A percentile compares a stretch with the other conserved stretches of the same genome.
Conservation (phyloP, 2,329 filamentous ascomycete species). For the Ambrosiella beaveri region DNA sequence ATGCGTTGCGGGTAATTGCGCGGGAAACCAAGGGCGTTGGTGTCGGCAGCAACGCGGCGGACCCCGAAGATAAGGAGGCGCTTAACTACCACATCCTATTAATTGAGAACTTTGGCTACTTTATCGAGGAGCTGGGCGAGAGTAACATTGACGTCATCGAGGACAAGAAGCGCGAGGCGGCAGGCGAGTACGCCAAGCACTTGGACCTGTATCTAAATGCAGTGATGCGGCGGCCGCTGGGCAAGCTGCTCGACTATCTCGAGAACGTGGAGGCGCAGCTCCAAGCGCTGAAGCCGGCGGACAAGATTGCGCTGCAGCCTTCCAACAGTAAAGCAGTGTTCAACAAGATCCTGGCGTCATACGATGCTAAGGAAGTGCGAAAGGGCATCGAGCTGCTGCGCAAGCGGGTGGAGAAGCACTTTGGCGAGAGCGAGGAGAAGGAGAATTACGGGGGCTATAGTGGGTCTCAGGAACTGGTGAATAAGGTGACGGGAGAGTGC, state of each 20-base stretch:
- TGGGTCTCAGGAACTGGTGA: constrained; percentile 41
- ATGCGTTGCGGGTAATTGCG: constrained; percentile 88
- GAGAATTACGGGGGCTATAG: constrained; percentile 47
- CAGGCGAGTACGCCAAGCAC: constrained; percentile 67
- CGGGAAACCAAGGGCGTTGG: constrained; percentile 42
- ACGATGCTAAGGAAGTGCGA: constrained; percentile 70
- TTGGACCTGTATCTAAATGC: constrained; percentile 73
- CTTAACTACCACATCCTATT: constrained; percentile 94
- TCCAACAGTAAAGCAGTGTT: constrained; percentile 69
- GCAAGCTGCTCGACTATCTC: constrained; percentile 78
- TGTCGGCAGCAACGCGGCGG: constrained; percentile 27
- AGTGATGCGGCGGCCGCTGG: constrained; percentile 75
- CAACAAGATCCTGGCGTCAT: constrained; percentile 66
- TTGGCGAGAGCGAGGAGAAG: constrained; percentile 75
- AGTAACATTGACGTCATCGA: constrained; percentile 58
- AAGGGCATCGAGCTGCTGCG: constrained; percentile 80
- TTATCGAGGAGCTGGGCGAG: constrained; percentile 70
- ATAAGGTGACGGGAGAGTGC: constrained; percentile 41
- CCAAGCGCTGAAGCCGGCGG: constrained; percentile 38
- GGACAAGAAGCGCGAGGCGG: constrained; percentile 65
- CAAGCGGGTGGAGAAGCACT: constrained; percentile 93
- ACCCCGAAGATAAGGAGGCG: constrained; percentile 81
- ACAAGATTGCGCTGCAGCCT: constrained; percentile 57
- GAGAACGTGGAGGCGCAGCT: constrained; percentile 70
- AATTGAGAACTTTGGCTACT: constrained; percentile 99